Evolutionary conservation across 1,284 basidiomycete species (phyloP).

Genomic region (Cutaneotrichosporon cavernicola): DNA sequence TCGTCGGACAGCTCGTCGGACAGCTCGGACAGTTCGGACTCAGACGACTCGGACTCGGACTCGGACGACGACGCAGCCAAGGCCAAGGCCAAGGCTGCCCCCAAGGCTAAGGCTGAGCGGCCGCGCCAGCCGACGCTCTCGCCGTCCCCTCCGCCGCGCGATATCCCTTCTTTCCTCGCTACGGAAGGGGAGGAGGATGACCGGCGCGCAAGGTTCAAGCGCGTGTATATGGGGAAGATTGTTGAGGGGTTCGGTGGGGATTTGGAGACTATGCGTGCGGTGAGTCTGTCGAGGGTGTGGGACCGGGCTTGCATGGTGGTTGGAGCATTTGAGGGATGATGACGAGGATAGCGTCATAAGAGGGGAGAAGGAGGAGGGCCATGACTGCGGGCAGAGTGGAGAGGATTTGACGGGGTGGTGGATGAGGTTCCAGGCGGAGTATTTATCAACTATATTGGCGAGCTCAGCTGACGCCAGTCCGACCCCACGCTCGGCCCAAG

Average conservation of each 20-base stretch:
- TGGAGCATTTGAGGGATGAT: too few relatives aligned
- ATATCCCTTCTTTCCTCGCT: slow-evolving; percentile 26
- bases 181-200: slow-evolving; percentile 35
- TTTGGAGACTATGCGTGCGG: slow-evolving; percentile 47
- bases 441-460: neutral
- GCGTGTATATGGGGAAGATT: slow-evolving; percentile 52
- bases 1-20: slow-evolving; percentile 24
- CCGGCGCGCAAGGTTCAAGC: slow-evolving; percentile 41
- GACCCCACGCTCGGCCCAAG: slow-evolving; percentile 46
- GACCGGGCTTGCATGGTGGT: neutral
- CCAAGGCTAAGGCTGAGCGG: slow-evolving; percentile 1
- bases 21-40: slow-evolving; percentile 22
- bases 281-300: slow-evolving; percentile 25
- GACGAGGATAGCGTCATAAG: neutral
- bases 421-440: neutral
- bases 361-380: neutral
- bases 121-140: slow-evolving; percentile 26
- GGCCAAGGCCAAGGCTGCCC: slow-evolving; percentile 18
- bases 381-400: too few relatives aligned
- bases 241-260: slow-evolving; percentile 51
- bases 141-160: slow-evolving; percentile 26
- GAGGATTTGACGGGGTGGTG: neutral
- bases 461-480: slow-evolving; percentile 21
- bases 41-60: slow-evolving; percentile 28
- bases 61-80: slow-evolving; percentile 23